Evolutionary conservation across 108 stramenopile genomes (phyloP).

Genomic region (Parmales sp.): DNA sequence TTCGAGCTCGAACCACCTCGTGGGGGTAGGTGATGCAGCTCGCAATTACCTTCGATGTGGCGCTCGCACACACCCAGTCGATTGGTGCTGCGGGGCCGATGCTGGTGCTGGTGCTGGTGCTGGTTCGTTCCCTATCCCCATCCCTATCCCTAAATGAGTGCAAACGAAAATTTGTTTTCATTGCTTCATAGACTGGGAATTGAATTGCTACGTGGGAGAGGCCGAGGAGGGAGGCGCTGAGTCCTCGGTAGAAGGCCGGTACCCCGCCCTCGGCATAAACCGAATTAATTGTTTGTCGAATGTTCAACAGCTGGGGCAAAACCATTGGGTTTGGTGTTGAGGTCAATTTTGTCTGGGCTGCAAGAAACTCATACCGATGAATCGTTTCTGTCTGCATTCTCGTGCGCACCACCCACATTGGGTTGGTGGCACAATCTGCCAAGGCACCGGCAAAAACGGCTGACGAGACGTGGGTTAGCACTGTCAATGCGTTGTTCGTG

Average conservation of each 20-base stretch:
- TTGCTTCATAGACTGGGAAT: conserved; percentile 72
- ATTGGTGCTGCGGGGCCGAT: neutral
- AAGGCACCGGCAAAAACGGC: conserved; percentile 72
- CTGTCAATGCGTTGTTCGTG: conserved; percentile 11
- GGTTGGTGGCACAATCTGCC: conserved; percentile 79
- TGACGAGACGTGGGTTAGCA: conserved; percentile 49
- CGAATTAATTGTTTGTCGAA: conserved; percentile 39
- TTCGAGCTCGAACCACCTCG: conserved; percentile 74
- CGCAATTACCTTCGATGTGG: conserved; percentile 66
- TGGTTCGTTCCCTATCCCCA: neutral
- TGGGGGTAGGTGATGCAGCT: conserved; percentile 75
- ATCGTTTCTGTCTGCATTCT: conserved; percentile 58
- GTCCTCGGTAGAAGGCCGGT: conserved; percentile 73
- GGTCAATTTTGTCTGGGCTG: too few species aligned
- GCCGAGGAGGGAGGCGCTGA: conserved; percentile 75
- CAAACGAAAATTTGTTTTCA: neutral
- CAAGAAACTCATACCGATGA: too few species aligned
- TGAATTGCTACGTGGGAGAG: conserved; percentile 80
- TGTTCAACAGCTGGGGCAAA: conserved; percentile 14
- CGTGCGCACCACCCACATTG: conserved; percentile 78
- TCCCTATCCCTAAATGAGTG: neutral
- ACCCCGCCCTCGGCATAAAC: conserved; percentile 51
- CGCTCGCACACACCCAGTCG: conserved; percentile 48
- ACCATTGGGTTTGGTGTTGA: conserved; percentile 29
- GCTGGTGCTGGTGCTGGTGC: neutral